Base-by-base conservation (phyloP, 768 basidiomycete genomes). In the Lentinula guzmanii region DNA sequence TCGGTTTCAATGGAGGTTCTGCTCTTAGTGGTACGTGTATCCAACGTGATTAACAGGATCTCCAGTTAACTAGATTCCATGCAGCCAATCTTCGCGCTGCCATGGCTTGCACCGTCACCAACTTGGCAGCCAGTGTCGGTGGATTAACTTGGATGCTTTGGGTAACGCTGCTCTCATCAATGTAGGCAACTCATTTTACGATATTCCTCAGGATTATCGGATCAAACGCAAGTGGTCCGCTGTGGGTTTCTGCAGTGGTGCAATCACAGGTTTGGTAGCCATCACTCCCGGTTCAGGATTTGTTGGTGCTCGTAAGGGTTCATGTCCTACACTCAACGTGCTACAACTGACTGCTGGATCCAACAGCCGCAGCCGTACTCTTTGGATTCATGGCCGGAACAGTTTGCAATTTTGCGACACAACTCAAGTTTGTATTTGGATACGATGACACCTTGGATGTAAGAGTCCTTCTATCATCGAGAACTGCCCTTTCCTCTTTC, bases 201-300 rank as follows among this genome's bases (percentile, higher is more conserved):
- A 52, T 24, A 37, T 41, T 15, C 28, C 18, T 13, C 52, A 87
- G 82, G 95, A 98, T 78, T 98, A 86, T 74, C 87, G 95, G 61
- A 82, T 97, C 52, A 95, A 97, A 74, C 83, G 82, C 72, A 96
- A 97, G 71, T 97, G 94, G 95, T 87, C 85, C 55, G 89, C 85
- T 1, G 93, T 98, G 63, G 94, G 95, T 6, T 96, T 96, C 76
- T 98, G 96, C 75, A 94, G 95, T 2, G 96, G 96, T 18, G 93
- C 93, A 37, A 92, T 98, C 62, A 79, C 87, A 6, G 96, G 94
- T 46, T 84, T 95, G 2, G 94, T 96, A 18, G 91, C 91, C 34
- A 94, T 95, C 63, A 93, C 90, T 0, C 91, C 91, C 28, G n/a
- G 91, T 8, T 90, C 89, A 31, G 91, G 91, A 66, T 93, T 72